Base-by-base conservation (phyloP, 495 filamentous ascomycete species). In the Chaetomium fimeti region DNA sequence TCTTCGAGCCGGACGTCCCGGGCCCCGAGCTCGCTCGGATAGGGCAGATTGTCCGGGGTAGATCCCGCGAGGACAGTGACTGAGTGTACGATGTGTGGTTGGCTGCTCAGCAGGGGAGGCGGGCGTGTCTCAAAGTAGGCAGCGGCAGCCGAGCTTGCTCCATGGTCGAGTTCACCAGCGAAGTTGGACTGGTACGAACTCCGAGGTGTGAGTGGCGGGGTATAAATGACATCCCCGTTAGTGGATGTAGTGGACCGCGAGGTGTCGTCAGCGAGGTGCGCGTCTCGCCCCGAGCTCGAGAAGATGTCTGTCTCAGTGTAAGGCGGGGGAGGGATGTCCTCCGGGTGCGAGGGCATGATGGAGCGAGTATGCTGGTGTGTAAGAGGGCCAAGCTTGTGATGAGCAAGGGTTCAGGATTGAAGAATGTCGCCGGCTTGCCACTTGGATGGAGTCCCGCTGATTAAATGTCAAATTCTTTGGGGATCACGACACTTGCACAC, bases 231-330 rank as follows among this genome's bases (percentile, higher is more conserved):
- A 2, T 74, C 72, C 56, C 73, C 73, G 48, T 53, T 74, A 38
- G 77, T 75, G 16, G 79, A 77, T 16, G 72, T 61, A 4, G 74
- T 64, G 52, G 73, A 71, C 12, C 65, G 66, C 3, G 60, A 63
- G 16, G 69, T 60, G 57, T 65, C 69, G 22, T 76, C 72, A 47
- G 57, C 59, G 58, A 64, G 60, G 38, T 74, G 55, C 52, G 45
- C 51, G 53, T 64, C 61, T 28, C 61, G 38, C 45, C 70, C 71
- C 3, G 76, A 71, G 42, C 63, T 67, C 24, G 78, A 80, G 69
- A 72, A 78, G 49, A 80, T 70, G 67, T 83, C 81, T n/a, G 76
- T 82, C 64, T 82, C 78, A 47, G 70, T 70, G 68, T 83, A 84
- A 6, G 82, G 82, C 3, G 82, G 81, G 3, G 81, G 82, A 38